Conservation (phyloP, 768 basidiomycete genomes). For the Pluteus cervinus region DNA sequence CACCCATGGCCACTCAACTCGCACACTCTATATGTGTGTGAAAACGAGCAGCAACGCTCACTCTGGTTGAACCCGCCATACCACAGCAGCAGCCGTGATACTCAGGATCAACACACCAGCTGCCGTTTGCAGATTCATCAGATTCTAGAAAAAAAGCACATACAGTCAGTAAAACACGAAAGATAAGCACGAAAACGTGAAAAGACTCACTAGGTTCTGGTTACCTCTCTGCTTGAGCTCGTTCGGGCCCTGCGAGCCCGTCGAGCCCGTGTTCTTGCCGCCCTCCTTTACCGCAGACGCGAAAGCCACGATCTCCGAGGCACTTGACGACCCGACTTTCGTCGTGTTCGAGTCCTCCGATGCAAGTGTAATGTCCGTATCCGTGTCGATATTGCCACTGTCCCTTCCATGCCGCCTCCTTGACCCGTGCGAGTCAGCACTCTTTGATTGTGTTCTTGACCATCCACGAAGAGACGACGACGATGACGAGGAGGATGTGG, state of each 20-base stretch:
- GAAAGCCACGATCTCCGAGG: constrained; percentile 33
- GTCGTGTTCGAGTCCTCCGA: too few relatives aligned
- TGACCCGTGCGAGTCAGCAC: too few relatives aligned
- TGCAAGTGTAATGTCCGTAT: constrained; percentile 17
- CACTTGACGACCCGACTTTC: too few relatives aligned
- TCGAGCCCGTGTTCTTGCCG: constrained; percentile 66
- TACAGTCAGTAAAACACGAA: background rate
- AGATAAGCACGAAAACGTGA: background rate
- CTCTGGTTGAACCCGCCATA: constrained; percentile 60
- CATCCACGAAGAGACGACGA: constrained; percentile 16
- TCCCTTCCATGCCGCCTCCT: constrained; percentile 13
- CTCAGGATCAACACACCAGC: constrained; percentile 61
- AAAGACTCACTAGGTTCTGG: constrained; percentile 1
- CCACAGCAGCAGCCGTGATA: constrained; percentile 65
- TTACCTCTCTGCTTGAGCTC: constrained; percentile 1
- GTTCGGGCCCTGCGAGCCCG: constrained; percentile 16
- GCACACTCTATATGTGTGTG: too few relatives aligned
- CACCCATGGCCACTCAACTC: too few relatives aligned
- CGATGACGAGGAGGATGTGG: too few relatives aligned
- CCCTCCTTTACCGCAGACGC: constrained; percentile 68
- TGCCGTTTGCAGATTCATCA: constrained; percentile 46
- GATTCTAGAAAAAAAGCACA: constrained; percentile 10
- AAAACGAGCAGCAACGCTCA: too few relatives aligned
- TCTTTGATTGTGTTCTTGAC: too few relatives aligned
- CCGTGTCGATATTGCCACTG: constrained; percentile 15